These are phyloP conservation scores for Saturnispora quitensis DNA, from an alignment of 805 yeast genomes.

Conservation along the genomic window DNA sequence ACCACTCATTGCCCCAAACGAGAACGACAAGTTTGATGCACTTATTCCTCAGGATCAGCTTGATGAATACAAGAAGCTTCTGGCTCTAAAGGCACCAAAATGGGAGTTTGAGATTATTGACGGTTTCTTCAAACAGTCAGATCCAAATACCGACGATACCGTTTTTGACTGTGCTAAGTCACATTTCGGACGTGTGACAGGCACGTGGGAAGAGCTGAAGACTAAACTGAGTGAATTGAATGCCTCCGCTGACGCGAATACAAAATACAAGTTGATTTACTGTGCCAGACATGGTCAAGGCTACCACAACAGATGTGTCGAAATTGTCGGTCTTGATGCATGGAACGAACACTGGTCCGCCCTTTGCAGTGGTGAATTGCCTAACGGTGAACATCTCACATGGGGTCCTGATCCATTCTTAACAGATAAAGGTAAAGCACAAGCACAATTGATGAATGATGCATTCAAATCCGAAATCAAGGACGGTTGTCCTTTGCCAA, in stretches of 20 bases:
- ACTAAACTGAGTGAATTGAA: constrained; percentile 30
- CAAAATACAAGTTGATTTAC: constrained; percentile 38
- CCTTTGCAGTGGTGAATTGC: constrained; percentile 29
- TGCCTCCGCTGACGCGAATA: constrained; percentile 28
- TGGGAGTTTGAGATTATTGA: constrained; percentile 41
- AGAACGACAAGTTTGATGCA: constrained; percentile 24
- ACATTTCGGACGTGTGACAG: constrained; percentile 35
- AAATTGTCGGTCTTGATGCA: constrained; percentile 43
- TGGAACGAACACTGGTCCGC: constrained; percentile 52
- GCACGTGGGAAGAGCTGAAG: constrained; percentile 34
- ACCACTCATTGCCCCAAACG: constrained; percentile 10
- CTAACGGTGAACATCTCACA: constrained; percentile 37
- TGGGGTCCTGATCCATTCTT: constrained; percentile 58
- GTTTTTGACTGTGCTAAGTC: constrained; percentile 34
- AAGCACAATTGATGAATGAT: constrained; percentile 41
- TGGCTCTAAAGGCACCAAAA: constrained; percentile 11
- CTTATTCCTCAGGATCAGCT: constrained; percentile 16
- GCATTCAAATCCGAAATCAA: constrained; percentile 36
- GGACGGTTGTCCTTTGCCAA: constrained; percentile 48
- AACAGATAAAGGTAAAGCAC: constrained; percentile 45
- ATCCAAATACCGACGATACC: constrained; percentile 35
- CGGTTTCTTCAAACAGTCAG: constrained; percentile 44
- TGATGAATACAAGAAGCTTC: not conserved
- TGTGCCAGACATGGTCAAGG: constrained; percentile 69
- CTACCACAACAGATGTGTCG: constrained; percentile 48